Base-by-base conservation (phyloP, 2,329 filamentous ascomycete species). In the Epichloe aotearoae region DNA sequence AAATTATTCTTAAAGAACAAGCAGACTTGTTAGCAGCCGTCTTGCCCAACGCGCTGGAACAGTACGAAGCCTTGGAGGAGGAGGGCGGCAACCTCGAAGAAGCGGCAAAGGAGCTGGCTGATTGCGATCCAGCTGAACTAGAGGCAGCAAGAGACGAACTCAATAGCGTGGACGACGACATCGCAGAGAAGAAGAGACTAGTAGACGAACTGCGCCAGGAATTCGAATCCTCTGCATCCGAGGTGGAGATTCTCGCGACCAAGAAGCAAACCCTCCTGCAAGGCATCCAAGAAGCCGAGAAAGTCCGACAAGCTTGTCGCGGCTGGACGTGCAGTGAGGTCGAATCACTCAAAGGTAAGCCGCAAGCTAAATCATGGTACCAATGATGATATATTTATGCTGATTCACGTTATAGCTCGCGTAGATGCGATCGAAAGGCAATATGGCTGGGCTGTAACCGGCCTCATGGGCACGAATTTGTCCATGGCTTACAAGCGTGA, bases 291-390 rank as follows among this genome's bases (percentile, higher is more conserved):
- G 83, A 88, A 59, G 87, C 90, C 0, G 89, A 96, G 64, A 83
- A 82, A 56, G 74, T 94, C 26, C 80, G 86, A 54, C 89, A 96
- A 64, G 86, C 95, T 60, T 95, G 86, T 63, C 82, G 90, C 49
- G 90, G 91, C 39, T 96, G 90, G 84, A 91, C 84, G 51, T 80
- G 83, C 49, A 82, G 77, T 30, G 93, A 97, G 67, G 87, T 97
- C 55, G 77, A 77, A 55, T 71, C 73, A 39, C 73, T 95, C n/a
- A 89, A 90, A 76, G 78, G 86, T 87, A 74, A 33, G 62, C 44
- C 36, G 17, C 6, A 14, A 15, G 2, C 23, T 23, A 37, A 30
- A n/a, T 7, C 37, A 20, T n/a, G 17, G 15, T 11, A 20, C n/a
- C 34, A 20, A 20, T 37, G 40, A 19, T 7, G 5, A 8, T 36